Evolutionary conservation across 768 basidiomycete species (phyloP), one percentile per base, ranked within the genome.

Genomic region (Xerocomellus amylosporus): DNA sequence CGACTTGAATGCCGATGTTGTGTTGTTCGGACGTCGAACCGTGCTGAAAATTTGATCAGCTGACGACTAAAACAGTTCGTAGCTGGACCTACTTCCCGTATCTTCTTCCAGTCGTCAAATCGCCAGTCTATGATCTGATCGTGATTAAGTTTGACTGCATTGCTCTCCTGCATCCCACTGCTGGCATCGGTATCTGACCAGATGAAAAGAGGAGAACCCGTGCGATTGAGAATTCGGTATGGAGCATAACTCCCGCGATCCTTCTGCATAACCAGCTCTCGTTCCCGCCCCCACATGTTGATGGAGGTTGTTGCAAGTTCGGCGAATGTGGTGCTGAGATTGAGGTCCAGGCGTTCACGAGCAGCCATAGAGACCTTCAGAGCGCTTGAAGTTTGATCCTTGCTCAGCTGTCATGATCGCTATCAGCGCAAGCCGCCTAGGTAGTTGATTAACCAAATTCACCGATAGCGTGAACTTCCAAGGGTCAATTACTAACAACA

Each of bases 41-140:
- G 56, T 77, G 75, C 81, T 82, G 51, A 53, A 49, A 33, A 31
- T 17, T 36, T 49, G 41, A 50, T 58, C 37, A 51, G 46, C 42
- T 14, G 7, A 51, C 13, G 20, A 30, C 26, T n/a, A 8, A 26
- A 52, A 26, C 20, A 44, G 2, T 49, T 2, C 10, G 5, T 22
- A 13, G 34, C 22, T 42, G 43, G 17, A 59, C 77, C 56, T 65
- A 93, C 94, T 77, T 99, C 97, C 66, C 97, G 85, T 76, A 90
- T 86, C 5, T 87, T 88, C 68, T 87, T 88, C 88, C 93, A 93
- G 64, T 98, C 95, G 66, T 98, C 94, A 64, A 98, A 98, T 51
- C 97, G 80, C 97, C 97, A 98, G 53, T 98, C 95, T 5, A 91
- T 75, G 8, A 79, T 84, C 63, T 90, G 80, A 36, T 88, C 87